These are phyloP conservation scores for Ganoderma lingzhi DNA, from an alignment of 1,284 basidiomycete genomes.

Conservation along the genomic window DNA sequence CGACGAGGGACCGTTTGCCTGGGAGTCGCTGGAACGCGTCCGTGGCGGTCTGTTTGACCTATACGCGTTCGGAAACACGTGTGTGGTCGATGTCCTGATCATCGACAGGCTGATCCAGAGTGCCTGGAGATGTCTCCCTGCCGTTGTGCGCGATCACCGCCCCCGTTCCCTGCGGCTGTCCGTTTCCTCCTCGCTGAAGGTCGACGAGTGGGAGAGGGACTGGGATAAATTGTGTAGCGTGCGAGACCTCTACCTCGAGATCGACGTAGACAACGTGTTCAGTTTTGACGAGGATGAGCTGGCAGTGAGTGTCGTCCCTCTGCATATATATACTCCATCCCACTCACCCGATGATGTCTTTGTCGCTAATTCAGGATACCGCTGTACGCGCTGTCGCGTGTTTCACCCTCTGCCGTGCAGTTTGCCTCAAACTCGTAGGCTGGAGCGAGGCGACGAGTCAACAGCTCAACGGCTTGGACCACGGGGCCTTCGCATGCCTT, in stretches of 20 bases:
- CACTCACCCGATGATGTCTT: neutral
- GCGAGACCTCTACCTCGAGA: neutral
- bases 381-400: no score
- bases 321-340: no score
- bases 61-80: neutral
- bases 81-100: neutral
- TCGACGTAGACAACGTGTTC: neutral
- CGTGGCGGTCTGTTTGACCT: constrained; percentile 10
- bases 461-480: neutral
- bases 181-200: neutral
- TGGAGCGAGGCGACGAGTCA: neutral
- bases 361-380: neutral
- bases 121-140: neutral
- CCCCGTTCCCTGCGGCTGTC: neutral
- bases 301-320: neutral
- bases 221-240: neutral
- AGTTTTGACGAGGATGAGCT: neutral
- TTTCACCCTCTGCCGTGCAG: neutral
- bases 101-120: neutral
- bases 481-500: neutral
- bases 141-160: neutral
- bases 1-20: neutral
- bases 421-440: neutral
- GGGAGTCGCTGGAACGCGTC: constrained; percentile 6
- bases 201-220: neutral